Percentiles rank a stretch among this genome's conserved stretches.
Evolutionary conservation across 148 eudicot species (phyloP).

Genomic region (Diospyros kaki): DNA sequence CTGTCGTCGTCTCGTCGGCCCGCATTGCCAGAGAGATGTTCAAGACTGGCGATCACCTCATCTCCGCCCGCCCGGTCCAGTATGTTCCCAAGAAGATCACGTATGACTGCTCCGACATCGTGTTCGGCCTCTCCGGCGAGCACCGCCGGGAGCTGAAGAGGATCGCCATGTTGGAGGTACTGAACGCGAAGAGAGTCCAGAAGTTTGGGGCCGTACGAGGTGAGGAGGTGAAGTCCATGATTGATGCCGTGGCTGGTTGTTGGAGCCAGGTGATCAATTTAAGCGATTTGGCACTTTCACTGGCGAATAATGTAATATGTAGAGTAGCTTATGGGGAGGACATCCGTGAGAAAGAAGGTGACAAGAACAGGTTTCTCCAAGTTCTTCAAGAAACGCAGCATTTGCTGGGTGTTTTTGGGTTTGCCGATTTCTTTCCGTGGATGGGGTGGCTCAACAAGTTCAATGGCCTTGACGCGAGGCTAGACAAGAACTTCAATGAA

Average conservation of each 20-base stretch:
- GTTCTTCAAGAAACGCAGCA: conserved; percentile 28
- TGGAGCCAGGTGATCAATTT: conserved; percentile 20
- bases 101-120: conserved; percentile 25
- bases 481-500: conserved; percentile 30
- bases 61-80: conserved; percentile 41
- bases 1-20: conserved; percentile 52
- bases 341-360: conserved; percentile 5
- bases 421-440: conserved; percentile 58
- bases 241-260: conserved; percentile 20
- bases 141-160: conserved; percentile 48
- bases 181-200: conserved; percentile 40
- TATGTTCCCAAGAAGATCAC: conserved; percentile 31
- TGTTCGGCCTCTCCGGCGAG: conserved; percentile 42
- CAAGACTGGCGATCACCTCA: conserved; percentile 33
- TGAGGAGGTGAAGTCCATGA: conserved; percentile 33
- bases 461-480: conserved; percentile 40
- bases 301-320: conserved; percentile 38
- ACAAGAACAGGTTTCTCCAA: conserved; percentile 14
- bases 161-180: conserved; percentile 29
- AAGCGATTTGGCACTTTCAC: conserved; percentile 29
- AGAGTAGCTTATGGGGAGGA: conserved; percentile 40
- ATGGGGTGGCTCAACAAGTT: conserved; percentile 47
- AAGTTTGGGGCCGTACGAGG: conserved; percentile 28
- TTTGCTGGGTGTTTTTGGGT: conserved; percentile 40
- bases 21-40: conserved; percentile 37